Percentiles rank a stretch among this genome's conserved stretches.
Conservation (phyloP, 139 green algal genomes). For the Marvania coccoides region DNA sequence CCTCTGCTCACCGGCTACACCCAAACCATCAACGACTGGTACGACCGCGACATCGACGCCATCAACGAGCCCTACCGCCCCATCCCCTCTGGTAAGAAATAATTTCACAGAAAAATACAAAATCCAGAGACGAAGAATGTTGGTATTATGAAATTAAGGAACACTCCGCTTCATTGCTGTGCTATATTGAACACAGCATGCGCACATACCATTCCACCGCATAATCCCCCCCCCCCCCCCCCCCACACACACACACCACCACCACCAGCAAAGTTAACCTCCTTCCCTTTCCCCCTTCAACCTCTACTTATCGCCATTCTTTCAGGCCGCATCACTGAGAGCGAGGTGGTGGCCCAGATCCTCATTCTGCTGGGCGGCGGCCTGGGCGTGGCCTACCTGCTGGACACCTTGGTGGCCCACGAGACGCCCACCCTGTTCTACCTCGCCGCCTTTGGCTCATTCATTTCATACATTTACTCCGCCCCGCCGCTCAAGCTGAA, state of each 20-base stretch:
- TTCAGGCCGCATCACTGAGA: conserved; percentile 72
- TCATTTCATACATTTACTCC: conserved; percentile 99
- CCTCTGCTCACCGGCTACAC: conserved; percentile 98
- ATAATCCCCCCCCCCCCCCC: too few species aligned
- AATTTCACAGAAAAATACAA: background rate
- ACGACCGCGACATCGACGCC: conserved; percentile 96
- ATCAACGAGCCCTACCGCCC: conserved; percentile 99
- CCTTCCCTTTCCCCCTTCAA: background rate
- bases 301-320: background rate
- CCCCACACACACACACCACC: too few species aligned
- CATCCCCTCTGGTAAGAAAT: conserved; percentile 81
- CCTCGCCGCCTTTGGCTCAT: conserved; percentile 83
- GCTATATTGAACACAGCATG: too few species aligned
- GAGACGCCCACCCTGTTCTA: conserved; percentile 61
- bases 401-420: conserved; percentile 73
- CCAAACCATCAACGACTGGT: conserved; percentile 98
- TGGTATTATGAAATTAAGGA: background rate
- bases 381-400: conserved; percentile 62
- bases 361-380: conserved; percentile 76
- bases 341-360: conserved; percentile 85
- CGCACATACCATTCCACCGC: too few species aligned
- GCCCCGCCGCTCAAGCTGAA: conserved; percentile 98
- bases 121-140: background rate
- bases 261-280: too few species aligned
- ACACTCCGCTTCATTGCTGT: too few species aligned